phyloP scores from a whole-genome alignment of 768 basidiomycete genomes.

The Termitomyces eurrhizus region DNA sequence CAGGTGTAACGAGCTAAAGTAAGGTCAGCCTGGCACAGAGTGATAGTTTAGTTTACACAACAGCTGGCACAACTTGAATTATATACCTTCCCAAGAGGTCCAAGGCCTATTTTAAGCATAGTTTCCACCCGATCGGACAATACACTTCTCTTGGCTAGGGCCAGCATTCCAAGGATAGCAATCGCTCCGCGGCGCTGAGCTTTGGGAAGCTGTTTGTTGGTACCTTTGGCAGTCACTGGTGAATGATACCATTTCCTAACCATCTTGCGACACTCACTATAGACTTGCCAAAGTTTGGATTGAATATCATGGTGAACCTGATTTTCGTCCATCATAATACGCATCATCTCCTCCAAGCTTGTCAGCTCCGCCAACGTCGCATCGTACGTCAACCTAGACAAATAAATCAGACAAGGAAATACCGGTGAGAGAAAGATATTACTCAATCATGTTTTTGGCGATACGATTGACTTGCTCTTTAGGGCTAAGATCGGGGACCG shows the following conservation, averaged over 20 bases:
- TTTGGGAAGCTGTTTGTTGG: conserved; percentile 68
- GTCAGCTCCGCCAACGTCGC: conserved; percentile 94
- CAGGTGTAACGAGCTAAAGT: conserved; percentile 92
- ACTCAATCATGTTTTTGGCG: conserved; percentile 98
- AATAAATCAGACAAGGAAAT: background rate
- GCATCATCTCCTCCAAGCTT: conserved; percentile 94
- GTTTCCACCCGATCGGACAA: conserved; percentile 72
- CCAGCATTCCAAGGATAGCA: conserved; percentile 96
- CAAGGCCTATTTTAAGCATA: conserved; percentile 84
- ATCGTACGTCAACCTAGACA: conserved; percentile 75
- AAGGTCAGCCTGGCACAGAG: conserved; percentile 62
- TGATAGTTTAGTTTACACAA: background rate
- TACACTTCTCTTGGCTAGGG: conserved; percentile 78
- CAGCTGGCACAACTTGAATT: background rate
- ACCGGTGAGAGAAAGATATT: conserved; percentile 17
- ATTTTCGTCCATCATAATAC: conserved; percentile 90
- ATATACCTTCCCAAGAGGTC: conserved; percentile 73
- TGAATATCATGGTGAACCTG: conserved; percentile 83
- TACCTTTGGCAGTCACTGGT: conserved; percentile 44
- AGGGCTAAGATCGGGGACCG: conserved; percentile 61
- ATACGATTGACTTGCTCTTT: conserved; percentile 91
- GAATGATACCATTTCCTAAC: background rate
- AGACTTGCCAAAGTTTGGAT: conserved; percentile 92
- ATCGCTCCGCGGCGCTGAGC: conserved; percentile 92
- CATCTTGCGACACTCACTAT: conserved; percentile 53